Evolutionary conservation across 1,139 yeast species (phyloP).

Genomic region (Groenewaldozyma auringiensis): DNA sequence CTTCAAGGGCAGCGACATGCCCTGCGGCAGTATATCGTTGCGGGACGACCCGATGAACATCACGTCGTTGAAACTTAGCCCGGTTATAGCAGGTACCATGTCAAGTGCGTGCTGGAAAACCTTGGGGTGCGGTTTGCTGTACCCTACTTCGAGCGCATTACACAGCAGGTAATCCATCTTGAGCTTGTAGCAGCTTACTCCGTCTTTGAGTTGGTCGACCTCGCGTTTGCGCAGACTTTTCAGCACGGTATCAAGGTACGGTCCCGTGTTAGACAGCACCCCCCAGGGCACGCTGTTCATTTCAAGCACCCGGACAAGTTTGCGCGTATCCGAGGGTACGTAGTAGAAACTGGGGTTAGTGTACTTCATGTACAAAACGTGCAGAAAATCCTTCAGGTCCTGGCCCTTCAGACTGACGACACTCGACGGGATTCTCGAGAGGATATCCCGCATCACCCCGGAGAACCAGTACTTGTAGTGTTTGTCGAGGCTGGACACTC

Average conservation of each 20-base stretch:
- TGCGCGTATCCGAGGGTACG: constrained; percentile 15
- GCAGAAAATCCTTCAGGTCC: constrained; percentile 1
- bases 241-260: constrained; percentile 13
- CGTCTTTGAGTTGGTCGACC: no score
- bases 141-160: not conserved
- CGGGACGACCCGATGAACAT: not conserved
- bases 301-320: constrained; percentile 15
- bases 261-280: constrained; percentile 26
- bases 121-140: not conserved
- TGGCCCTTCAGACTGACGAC: not conserved
- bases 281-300: constrained; percentile 23
- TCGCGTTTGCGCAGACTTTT: constrained; percentile 1
- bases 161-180: not conserved
- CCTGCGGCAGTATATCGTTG: not conserved
- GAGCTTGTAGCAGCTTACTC: not conserved
- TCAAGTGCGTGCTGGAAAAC: not conserved
- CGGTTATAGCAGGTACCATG: not conserved
- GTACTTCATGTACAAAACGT: not conserved
- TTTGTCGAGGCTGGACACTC: not conserved
- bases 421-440: not conserved
- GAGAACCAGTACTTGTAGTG: constrained; percentile 4
- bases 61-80: not conserved
- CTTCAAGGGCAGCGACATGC: not conserved
- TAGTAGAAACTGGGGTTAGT: constrained; percentile 14
- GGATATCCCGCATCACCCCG: not conserved